Evolutionary conservation across 129 eudicot genomes (phyloP), one percentile per base, ranked within the genome.

Genomic region (Smallanthus sonchifolius): DNA sequence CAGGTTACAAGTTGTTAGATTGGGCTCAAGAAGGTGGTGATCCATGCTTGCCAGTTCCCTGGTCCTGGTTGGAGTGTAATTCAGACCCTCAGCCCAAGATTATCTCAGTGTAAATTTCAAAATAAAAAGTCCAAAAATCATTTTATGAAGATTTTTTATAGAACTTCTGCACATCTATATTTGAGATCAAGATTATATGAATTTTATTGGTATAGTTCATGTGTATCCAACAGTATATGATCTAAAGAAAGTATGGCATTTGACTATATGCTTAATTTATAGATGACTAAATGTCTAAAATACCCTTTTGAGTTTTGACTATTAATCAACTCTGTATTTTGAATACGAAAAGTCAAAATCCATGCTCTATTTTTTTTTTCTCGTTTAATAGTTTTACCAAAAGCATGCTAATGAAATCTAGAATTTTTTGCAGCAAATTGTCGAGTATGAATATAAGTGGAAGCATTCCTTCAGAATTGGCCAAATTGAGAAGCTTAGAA

Each of bases 11-110:
- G 65, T 77, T 83, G 3, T 75, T 86, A 38, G 89, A 83, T 70
- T 94, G 97, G 99, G 96, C 94, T 4, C 90, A 85, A 77, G 99
- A 94, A 84, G 99, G 99, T 14, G 99, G 99, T 15, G 99, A 94
- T 82, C 99, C 99, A 7, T 94, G 99, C 81, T 70, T 94, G 60
- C 99, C 99, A 7, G 91, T 84, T 72, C 88, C 99, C 40, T 88
- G 91, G 96, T 88, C 99, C n/a, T 94, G 99, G 99, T 76, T 94
- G 84, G 83, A 84, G 79, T 94, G 99, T 74, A 87, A 79, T 75
- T 83, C 91, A 34, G 97, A 91, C 84, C 78, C 81, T 65, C 88
- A 82, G 78, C 97, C 97, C 20, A 91, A 79, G 69, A 85, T 93
- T 81, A 78, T 77, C 14, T 59, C 87, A 52, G 84, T 93, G 98